These are phyloP conservation scores for Aspergillus wentii DNA, from an alignment of 495 filamentous ascomycete species.

Conservation along the genomic window DNA sequence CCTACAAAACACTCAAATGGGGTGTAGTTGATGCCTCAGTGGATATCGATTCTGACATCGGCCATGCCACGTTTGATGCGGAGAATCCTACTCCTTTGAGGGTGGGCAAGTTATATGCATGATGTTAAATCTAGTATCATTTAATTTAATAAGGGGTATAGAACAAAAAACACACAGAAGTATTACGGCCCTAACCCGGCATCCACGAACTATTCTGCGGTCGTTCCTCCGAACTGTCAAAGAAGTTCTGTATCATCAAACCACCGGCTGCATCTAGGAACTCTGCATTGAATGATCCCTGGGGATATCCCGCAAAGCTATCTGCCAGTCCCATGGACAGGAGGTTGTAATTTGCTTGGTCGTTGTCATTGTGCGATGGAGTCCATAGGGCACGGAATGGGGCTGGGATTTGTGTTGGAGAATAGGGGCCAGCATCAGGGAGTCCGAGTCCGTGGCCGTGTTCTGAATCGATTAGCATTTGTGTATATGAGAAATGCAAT, in stretches of 20 bases:
- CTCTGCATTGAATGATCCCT: slow-evolving; percentile 12
- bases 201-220: slow-evolving; percentile 3
- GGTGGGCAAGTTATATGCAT: background rate
- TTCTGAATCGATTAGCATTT: slow-evolving; percentile 1
- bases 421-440: background rate
- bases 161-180: too few species aligned
- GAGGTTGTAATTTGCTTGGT: slow-evolving; percentile 6
- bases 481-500: background rate
- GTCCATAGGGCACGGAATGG: slow-evolving; percentile 2
- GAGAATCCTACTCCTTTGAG: background rate
- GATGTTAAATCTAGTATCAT: background rate
- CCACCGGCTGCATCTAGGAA: slow-evolving; percentile 16
- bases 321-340: slow-evolving; percentile 8
- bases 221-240: slow-evolving; percentile 11
- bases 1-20: background rate
- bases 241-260: slow-evolving; percentile 20
- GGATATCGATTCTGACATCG: background rate
- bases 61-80: background rate
- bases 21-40: background rate
- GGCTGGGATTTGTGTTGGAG: slow-evolving; percentile 2
- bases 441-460: slow-evolving; percentile 2
- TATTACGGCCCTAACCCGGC: too few species aligned
- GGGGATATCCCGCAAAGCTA: slow-evolving; percentile 8
- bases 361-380: background rate
- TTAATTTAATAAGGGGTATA: background rate